These are phyloP conservation scores for Crithidia thermophila DNA, from an alignment of 208 protist genomes.

Conservation along the genomic window DNA sequence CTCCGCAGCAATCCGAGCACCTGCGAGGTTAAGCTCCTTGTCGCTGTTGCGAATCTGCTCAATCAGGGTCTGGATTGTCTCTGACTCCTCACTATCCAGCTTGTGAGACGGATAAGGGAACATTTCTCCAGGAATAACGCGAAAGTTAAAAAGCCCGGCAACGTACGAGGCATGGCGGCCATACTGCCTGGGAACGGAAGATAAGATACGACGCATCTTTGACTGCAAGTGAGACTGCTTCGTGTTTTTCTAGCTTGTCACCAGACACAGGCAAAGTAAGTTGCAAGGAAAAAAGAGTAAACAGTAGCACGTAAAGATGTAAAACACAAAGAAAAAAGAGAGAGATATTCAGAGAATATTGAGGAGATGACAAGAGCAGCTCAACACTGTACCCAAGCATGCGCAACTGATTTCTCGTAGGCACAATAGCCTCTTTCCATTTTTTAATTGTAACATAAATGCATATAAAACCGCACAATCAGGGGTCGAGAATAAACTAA, in stretches of 20 bases:
- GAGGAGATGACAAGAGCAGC: no score
- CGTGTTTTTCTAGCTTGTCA: not conserved
- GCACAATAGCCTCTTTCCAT: no score
- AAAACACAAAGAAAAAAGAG: slow-evolving; percentile 9
- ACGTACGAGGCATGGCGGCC: slow-evolving; percentile 67
- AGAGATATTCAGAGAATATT: no score
- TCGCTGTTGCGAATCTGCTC: slow-evolving; percentile 73
- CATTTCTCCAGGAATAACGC: slow-evolving; percentile 68
- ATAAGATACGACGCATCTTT: slow-evolving; percentile 48
- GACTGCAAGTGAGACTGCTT: not conserved
- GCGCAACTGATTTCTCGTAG: no score
- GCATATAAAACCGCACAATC: no score
- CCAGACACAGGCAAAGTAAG: no score
- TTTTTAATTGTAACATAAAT: no score
- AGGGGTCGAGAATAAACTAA: no score
- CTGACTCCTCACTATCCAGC: slow-evolving; percentile 73
- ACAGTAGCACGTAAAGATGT: slow-evolving; percentile 24
- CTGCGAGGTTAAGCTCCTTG: slow-evolving; percentile 64
- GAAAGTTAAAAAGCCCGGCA: slow-evolving; percentile 86
- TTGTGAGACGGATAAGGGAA: slow-evolving; percentile 82
- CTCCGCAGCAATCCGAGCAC: slow-evolving; percentile 73
- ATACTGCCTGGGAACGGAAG: slow-evolving; percentile 19
- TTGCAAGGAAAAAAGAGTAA: no score
- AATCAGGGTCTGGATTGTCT: slow-evolving; percentile 77
- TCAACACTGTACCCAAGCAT: no score